Evolutionary conservation across 2,329 filamentous ascomycete genomes (phyloP).

Genomic region (Fusarium begoniae): DNA sequence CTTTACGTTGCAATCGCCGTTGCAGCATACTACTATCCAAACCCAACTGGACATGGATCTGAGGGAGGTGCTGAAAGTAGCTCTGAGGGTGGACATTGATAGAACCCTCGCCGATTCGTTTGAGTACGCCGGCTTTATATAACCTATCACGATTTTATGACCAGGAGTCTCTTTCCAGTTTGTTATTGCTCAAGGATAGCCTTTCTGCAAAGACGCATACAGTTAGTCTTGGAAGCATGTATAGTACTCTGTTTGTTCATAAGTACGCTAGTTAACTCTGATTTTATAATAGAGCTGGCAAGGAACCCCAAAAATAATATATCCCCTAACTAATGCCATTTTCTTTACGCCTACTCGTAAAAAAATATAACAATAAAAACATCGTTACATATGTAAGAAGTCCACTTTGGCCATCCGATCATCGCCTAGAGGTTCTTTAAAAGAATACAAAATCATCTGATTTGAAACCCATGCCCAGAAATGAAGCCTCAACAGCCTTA

Average conservation of each 20-base stretch:
- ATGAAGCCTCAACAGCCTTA: conserved; percentile 66
- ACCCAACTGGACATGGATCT: conserved; percentile 42
- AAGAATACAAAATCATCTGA: conserved; percentile 44
- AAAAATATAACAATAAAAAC: not conserved
- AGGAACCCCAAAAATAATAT: not conserved
- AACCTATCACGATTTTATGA: conserved; percentile 18
- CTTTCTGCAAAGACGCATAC: not conserved
- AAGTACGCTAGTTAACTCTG: not conserved
- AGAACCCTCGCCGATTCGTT: not conserved
- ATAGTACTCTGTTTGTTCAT: not conserved
- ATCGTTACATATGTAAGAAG: not conserved
- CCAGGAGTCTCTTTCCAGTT: not conserved
- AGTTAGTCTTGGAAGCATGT: not conserved
- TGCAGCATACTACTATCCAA: conserved; percentile 66
- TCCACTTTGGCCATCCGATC: not conserved
- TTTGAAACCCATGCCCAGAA: conserved; percentile 70
- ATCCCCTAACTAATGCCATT: not conserved
- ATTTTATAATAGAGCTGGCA: not conserved
- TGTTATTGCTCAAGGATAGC: not conserved
- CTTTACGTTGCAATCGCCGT: conserved; percentile 69
- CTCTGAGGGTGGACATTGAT: conserved; percentile 25
- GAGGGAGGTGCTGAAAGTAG: not conserved
- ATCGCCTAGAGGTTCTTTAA: conserved; percentile 1
- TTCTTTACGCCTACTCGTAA: not conserved
- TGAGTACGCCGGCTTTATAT: not conserved